These are phyloP conservation scores for Solanum hybrid DNA, from an alignment of 305 asterid genomes.

Conservation along the genomic window DNA sequence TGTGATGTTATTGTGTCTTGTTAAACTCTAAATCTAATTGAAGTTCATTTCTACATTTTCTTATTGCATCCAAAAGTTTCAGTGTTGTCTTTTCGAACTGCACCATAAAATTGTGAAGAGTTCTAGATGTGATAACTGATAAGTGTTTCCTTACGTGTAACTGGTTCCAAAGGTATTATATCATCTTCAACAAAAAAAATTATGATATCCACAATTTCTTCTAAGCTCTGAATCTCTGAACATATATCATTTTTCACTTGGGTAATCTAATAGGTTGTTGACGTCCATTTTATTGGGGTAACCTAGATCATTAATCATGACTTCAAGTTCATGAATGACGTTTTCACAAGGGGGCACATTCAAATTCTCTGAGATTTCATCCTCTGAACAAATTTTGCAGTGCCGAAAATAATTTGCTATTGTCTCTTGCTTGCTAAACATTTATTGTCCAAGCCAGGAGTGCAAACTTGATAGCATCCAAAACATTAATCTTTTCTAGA, in stretches of 20 bases:
- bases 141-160: neutral
- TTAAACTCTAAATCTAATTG: too few relatives aligned
- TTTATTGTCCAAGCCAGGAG: fast-evolving
- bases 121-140: neutral
- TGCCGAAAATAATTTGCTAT: neutral
- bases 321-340: too few relatives aligned
- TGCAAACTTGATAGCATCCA: neutral
- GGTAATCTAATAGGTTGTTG: neutral
- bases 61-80: neutral
- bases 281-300: neutral
- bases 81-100: neutral
- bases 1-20: neutral
- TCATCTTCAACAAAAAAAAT: neutral
- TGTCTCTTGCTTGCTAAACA: too few relatives aligned
- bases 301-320: neutral
- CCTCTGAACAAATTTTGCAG: neutral
- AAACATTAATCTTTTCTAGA: too few relatives aligned
- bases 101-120: neutral
- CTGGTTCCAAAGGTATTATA: neutral
- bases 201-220: neutral
- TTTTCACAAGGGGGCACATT: too few relatives aligned
- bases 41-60: neutral
- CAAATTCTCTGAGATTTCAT: neutral
- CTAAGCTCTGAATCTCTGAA: neutral
- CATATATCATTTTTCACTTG: neutral